phyloP scores from a whole-genome alignment of 1,139 yeast genomes.

The Taphrina flavorubra region DNA sequence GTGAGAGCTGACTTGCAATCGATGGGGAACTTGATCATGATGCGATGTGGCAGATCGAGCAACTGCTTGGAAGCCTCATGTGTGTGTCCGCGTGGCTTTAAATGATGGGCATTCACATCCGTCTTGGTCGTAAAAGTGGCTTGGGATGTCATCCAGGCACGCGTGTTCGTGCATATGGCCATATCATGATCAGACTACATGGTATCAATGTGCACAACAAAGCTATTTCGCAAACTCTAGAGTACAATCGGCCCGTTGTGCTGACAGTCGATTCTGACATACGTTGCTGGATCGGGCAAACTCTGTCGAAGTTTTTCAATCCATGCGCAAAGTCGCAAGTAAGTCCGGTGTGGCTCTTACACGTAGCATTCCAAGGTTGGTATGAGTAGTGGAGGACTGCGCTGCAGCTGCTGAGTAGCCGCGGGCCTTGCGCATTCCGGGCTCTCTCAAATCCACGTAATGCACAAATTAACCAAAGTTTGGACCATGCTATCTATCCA shows the following conservation, averaged over 20 bases:
- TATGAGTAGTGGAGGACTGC: background rate
- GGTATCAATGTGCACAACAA: background rate
- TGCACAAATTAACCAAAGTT: background rate
- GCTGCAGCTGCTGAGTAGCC: background rate
- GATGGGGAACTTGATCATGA: background rate
- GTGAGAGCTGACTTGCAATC: too few species aligned
- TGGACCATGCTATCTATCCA: background rate
- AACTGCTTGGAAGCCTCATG: background rate
- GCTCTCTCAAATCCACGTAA: background rate
- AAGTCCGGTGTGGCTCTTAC: too few species aligned
- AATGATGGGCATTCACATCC: slow-evolving; percentile 7
- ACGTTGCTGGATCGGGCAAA: background rate
- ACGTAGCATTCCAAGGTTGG: too few species aligned
- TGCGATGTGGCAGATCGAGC: slow-evolving; percentile 10
- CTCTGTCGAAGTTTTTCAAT: background rate
- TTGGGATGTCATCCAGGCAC: slow-evolving; percentile 1
- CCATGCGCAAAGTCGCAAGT: too few species aligned
- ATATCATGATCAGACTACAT: background rate
- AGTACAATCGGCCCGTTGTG: too few species aligned
- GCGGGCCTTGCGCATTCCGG: background rate
- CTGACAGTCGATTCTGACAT: background rate
- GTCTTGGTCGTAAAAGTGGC: background rate
- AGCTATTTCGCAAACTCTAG: background rate
- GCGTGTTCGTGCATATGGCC: background rate
- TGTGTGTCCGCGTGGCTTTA: background rate